These are phyloP conservation scores for Delphinella strobiligena DNA, from an alignment of 2,329 filamentous ascomycete genomes.

Conservation along the genomic window DNA sequence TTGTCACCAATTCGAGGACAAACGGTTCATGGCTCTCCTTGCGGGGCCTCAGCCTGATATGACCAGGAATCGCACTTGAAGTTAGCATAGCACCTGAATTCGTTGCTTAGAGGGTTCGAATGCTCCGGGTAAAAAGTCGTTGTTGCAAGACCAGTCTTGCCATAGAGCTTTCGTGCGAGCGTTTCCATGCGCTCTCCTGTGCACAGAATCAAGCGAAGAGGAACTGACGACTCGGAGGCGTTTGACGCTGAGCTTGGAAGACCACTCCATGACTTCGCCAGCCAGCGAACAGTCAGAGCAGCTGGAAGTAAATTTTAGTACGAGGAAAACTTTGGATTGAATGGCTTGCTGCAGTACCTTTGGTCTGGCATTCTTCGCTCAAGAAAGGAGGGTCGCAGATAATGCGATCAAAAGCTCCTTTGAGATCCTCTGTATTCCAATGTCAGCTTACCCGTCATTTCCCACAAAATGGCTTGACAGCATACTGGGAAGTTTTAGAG, in stretches of 20 bases:
- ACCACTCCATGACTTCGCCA: constrained; percentile 40
- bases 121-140: constrained; percentile 61
- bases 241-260: neutral
- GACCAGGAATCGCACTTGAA: constrained; percentile 49
- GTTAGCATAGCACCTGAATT: constrained; percentile 70
- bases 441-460: neutral
- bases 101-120: constrained; percentile 63
- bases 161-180: constrained; percentile 56
- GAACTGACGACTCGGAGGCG: constrained; percentile 10
- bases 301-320: constrained; percentile 40
- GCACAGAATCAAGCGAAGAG: constrained; percentile 48
- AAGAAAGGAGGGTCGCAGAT: constrained; percentile 72
- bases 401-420: constrained; percentile 54
- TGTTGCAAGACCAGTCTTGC: constrained; percentile 46
- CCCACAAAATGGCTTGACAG: neutral
- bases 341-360: constrained; percentile 46
- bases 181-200: constrained; percentile 66
- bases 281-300: constrained; percentile 63
- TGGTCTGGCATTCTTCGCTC: constrained; percentile 69
- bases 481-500: constrained; percentile 51
- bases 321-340: too few species aligned
- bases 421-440: constrained; percentile 38
- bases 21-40: neutral
- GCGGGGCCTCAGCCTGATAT: constrained; percentile 8
- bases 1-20: too few species aligned